Evolutionary conservation across 345 rosid species (phyloP).

Genomic region (Brassica nigra): DNA sequence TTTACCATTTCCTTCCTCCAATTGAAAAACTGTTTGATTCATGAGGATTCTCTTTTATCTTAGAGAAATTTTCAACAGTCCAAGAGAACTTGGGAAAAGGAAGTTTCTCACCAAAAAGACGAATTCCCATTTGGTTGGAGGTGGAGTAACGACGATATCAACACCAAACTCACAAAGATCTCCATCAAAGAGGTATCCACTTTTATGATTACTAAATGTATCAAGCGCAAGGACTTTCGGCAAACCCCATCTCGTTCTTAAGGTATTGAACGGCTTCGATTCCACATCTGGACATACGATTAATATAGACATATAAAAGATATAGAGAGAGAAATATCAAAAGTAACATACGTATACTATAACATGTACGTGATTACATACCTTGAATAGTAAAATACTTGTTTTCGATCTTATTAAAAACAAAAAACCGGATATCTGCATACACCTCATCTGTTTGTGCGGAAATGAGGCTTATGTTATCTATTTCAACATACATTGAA

Average conservation of each 20-base stretch:
- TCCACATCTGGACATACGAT: neutral
- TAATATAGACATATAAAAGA: too few relatives aligned
- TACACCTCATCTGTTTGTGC: neutral
- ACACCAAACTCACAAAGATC: constrained; percentile 27
- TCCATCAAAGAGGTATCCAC: constrained; percentile 17
- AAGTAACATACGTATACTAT: neutral
- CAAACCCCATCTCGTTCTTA: neutral
- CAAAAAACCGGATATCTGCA: neutral
- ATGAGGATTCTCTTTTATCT: neutral
- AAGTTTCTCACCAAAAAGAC: neutral
- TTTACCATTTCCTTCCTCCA: constrained; percentile 12
- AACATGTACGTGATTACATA: neutral
- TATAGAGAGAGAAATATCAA: too few relatives aligned
- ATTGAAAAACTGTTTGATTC: neutral
- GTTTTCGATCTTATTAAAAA: constrained; percentile 18
- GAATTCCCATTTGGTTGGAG: constrained; percentile 12
- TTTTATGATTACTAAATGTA: neutral
- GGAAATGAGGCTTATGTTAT: neutral
- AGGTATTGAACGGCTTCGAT: neutral
- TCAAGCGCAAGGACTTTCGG: neutral
- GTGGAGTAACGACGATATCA: constrained; percentile 3
- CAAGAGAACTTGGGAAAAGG: neutral
- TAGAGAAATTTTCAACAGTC: neutral
- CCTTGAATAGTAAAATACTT: constrained; percentile 22
- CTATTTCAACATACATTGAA: constrained; percentile 27